Percentiles rank a stretch among this genome's conserved stretches.
phyloP scores from a whole-genome alignment of 306 rosid species.

The Gastrolobium bilobum region DNA sequence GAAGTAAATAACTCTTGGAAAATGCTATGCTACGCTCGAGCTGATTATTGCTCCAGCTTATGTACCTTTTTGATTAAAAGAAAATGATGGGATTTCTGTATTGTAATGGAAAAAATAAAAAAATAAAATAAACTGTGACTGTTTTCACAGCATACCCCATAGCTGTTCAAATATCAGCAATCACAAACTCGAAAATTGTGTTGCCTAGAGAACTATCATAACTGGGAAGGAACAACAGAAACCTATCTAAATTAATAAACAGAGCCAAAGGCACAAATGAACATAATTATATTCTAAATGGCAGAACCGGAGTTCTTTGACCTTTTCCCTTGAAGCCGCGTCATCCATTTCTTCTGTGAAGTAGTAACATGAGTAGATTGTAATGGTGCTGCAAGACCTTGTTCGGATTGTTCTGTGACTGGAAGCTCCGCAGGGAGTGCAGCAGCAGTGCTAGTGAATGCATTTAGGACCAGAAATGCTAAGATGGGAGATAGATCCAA shows the following conservation, averaged over 20 bases:
- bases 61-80: not conserved
- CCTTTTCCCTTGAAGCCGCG: slow-evolving; percentile 73
- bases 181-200: slow-evolving; percentile 50
- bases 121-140: not conserved
- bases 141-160: slow-evolving; percentile 30
- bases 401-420: slow-evolving; percentile 52
- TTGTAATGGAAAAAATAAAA: not conserved
- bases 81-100: slow-evolving; percentile 9
- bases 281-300: slow-evolving; percentile 44
- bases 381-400: slow-evolving; percentile 44
- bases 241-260: slow-evolving; percentile 34
- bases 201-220: slow-evolving; percentile 47
- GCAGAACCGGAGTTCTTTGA: slow-evolving; percentile 53
- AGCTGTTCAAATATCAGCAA: slow-evolving; percentile 41
- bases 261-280: slow-evolving; percentile 43
- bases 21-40: not conserved
- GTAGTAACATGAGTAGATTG: slow-evolving; percentile 52
- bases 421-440: slow-evolving; percentile 99
- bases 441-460: slow-evolving; percentile 90
- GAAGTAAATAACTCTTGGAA: not conserved
- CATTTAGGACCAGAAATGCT: slow-evolving; percentile 87
- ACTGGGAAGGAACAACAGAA: slow-evolving; percentile 39
- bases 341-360: slow-evolving; percentile 86
- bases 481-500: slow-evolving; percentile 94
- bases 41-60: not conserved